Evolutionary conservation across 257 asterid species (phyloP).

Genomic region (Solanum chaucha): DNA sequence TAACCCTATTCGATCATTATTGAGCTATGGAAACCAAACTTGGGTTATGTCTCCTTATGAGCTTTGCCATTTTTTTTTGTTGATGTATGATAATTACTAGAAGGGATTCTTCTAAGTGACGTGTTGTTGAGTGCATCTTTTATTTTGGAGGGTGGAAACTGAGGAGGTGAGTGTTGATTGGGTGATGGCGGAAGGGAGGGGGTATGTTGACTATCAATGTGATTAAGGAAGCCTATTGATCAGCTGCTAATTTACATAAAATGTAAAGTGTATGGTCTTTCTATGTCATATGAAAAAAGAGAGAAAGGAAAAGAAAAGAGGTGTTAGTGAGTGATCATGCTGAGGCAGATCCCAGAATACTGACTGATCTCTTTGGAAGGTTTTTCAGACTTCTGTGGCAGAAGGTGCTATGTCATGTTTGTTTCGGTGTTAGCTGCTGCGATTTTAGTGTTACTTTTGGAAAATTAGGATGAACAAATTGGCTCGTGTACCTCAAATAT

Average conservation of each 20-base stretch:
- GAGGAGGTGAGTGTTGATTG: background rate
- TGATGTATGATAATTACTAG: background rate
- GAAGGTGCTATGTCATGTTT: background rate
- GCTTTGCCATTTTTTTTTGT: background rate
- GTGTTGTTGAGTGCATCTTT: background rate
- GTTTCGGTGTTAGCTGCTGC: background rate
- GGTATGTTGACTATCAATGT: background rate
- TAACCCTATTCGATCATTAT: background rate
- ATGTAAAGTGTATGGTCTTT: background rate
- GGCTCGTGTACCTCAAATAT: background rate
- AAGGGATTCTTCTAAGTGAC: background rate
- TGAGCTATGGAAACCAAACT: background rate
- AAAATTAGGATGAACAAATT: background rate
- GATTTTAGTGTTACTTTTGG: background rate
- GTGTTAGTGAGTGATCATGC: background rate
- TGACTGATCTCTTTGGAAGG: background rate
- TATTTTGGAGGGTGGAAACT: background rate
- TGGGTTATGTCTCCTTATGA: background rate
- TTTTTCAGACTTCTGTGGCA: background rate
- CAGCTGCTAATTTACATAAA: background rate
- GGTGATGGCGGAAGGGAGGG: background rate
- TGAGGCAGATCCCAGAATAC: background rate
- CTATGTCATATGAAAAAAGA: background rate
- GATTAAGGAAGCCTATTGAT: background rate
- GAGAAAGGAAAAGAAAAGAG: background rate